Evolutionary conservation across 768 basidiomycete genomes (phyloP), one percentile per base, ranked within the genome.

Genomic region (Suillus sp.): DNA sequence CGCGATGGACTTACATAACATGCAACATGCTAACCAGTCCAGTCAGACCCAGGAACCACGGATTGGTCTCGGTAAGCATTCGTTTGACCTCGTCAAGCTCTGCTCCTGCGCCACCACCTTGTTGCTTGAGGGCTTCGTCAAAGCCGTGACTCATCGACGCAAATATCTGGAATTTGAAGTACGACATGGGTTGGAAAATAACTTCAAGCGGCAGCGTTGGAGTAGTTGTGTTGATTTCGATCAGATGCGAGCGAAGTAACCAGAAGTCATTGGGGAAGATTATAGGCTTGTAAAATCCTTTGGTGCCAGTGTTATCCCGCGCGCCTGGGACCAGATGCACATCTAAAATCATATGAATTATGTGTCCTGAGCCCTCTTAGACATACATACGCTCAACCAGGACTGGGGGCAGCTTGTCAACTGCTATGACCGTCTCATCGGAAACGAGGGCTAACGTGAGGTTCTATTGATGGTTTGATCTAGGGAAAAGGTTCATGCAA

Each of bases 61-160:
- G 92, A 73, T 92, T 92, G 3, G 91, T 93, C 76, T 93, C 92
- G 16, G 90, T 80, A 55, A 99, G 78, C 91, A 96, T 96, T 62
- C 95, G 83, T 79, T 99, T 99, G 69, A 99, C 78, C 79, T 98
- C 96, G 74, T 99, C 96, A 48, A 99, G 74, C 73, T 99, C 96
- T 34, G 86, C 84, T 13, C 79, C 79, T 34, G 81, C 80, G 2
- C 79, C 78, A 16, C 81, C 82, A 22, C 89, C 87, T 69, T 91
- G 88, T 65, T 89, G 84, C 72, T 89, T 87, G n/a, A 86, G 83
- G 20, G 92, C 92, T 74, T 95, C 92, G 50, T 92, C 87, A 74
- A 98, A 95, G 2, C 93, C 89, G 56, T 86, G 86, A 32, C 91
- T 89, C 86, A 98, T 86, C 2, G 89, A 84, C 0, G 93, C 86